Evolutionary conservation across 2,329 filamentous ascomycete species (phyloP).

Genomic region (Lasiodiplodia theobromae): DNA sequence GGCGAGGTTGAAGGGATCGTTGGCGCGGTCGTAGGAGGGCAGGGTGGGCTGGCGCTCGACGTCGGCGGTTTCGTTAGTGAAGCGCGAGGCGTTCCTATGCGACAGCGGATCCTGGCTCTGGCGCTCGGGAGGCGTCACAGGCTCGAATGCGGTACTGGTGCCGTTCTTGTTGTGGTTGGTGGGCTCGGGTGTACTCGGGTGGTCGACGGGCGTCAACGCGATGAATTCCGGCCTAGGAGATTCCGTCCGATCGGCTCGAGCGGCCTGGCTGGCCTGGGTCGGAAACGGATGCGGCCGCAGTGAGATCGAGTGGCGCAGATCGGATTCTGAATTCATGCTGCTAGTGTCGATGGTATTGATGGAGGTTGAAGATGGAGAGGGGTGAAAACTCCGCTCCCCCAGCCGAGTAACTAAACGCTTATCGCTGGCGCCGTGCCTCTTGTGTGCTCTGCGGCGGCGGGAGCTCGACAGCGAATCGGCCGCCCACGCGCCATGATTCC

Average conservation of each 20-base stretch:
- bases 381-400: background rate
- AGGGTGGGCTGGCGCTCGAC: conserved; percentile 56
- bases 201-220: conserved; percentile 36
- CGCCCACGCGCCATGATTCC: conserved; percentile 6
- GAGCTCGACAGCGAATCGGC: conserved; percentile 13
- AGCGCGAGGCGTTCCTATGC: conserved; percentile 42
- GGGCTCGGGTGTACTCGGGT: conserved; percentile 35
- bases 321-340: conserved; percentile 50
- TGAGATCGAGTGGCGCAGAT: conserved; percentile 57
- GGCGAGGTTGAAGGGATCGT: conserved; percentile 83
- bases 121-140: conserved; percentile 36
- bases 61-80: conserved; percentile 43
- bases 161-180: conserved; percentile 37
- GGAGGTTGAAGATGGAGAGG: conserved; percentile 6
- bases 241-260: conserved; percentile 30
- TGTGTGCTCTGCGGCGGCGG: too few relatives aligned
- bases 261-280: conserved; percentile 43
- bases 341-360: background rate
- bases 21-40: conserved; percentile 67
- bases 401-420: background rate
- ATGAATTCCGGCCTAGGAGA: conserved; percentile 28
- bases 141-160: conserved; percentile 51
- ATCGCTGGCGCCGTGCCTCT: background rate
- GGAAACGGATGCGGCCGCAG: conserved; percentile 57
- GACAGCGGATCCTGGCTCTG: conserved; percentile 45